A percentile compares a stretch with the other conserved stretches of the same genome.
Evolutionary conservation across 179 eudicot genomes (phyloP).

Genomic region (Heliamphora pulchella): DNA sequence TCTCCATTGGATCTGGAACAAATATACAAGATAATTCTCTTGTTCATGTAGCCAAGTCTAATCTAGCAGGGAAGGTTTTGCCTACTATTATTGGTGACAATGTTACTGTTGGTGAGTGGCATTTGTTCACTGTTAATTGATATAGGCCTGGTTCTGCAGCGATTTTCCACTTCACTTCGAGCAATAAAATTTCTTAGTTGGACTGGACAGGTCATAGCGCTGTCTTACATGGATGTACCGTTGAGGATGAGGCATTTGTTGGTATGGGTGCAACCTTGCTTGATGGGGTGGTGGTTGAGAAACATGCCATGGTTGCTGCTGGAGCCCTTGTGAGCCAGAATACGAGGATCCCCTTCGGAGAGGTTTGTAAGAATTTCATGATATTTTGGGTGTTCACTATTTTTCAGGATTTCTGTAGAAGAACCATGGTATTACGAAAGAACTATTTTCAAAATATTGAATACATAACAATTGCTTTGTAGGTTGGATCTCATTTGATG

Average conservation of each 20-base stretch:
- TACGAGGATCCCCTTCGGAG: slow-evolving; percentile 76
- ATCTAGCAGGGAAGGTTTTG: slow-evolving; percentile 78
- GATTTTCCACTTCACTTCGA: not conserved
- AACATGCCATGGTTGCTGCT: slow-evolving; percentile 96
- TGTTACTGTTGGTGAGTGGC: slow-evolving; percentile 82
- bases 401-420: not conserved
- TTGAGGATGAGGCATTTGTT: slow-evolving; percentile 93
- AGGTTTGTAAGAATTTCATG: slow-evolving; percentile 43
- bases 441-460: too few species aligned
- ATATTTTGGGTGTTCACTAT: not conserved
- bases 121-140: slow-evolving; percentile 4
- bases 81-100: slow-evolving; percentile 85
- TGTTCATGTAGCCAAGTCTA: slow-evolving; percentile 93
- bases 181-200: slow-evolving; percentile 15
- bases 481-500: too few species aligned
- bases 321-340: slow-evolving; percentile 94
- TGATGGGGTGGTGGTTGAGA: slow-evolving; percentile 84
- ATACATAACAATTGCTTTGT: too few species aligned
- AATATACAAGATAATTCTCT: slow-evolving; percentile 94
- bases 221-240: slow-evolving; percentile 85
- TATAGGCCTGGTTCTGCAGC: not conserved
- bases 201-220: slow-evolving; percentile 78
- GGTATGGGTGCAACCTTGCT: slow-evolving; percentile 98
- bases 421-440: too few species aligned
- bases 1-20: slow-evolving; percentile 76